These are phyloP conservation scores for Phytopythium oedochilum DNA, from an alignment of 352 stramenopile species.

Conservation along the genomic window DNA sequence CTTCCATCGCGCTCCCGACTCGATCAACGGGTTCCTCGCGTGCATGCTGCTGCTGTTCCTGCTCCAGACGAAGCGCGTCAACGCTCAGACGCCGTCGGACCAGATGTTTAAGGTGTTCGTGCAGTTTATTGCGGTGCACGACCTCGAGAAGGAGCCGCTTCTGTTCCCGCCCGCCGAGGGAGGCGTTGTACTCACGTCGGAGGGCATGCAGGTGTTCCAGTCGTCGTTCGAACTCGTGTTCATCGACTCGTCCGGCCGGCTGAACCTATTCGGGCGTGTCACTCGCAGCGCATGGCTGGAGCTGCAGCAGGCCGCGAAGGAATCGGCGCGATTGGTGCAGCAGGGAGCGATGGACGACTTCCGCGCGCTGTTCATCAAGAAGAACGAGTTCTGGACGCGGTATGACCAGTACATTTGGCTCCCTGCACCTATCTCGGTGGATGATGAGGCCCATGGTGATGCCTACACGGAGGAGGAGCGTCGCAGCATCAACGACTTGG, in stretches of 20 bases:
- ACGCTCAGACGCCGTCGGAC: slow-evolving; percentile 61
- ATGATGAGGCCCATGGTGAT: slow-evolving; percentile 48
- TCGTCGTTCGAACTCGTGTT: slow-evolving; percentile 71
- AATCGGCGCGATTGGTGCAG: slow-evolving; percentile 59
- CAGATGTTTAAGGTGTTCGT: slow-evolving; percentile 85
- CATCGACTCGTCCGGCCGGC: slow-evolving; percentile 61
- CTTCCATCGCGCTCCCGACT: slow-evolving; percentile 71
- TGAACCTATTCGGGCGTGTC: slow-evolving; percentile 76
- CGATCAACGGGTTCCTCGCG: slow-evolving; percentile 76
- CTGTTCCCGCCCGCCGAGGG: slow-evolving; percentile 53
- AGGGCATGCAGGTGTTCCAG: slow-evolving; percentile 65
- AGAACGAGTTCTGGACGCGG: slow-evolving; percentile 72
- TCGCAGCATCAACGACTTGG: slow-evolving; percentile 64
- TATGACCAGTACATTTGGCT: slow-evolving; percentile 89
- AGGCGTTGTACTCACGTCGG: slow-evolving; percentile 55
- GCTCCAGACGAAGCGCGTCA: slow-evolving; percentile 67
- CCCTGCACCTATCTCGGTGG: slow-evolving; percentile 33
- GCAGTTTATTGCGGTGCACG: slow-evolving; percentile 72
- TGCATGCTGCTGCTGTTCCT: slow-evolving; percentile 87
- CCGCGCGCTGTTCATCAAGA: slow-evolving; percentile 77
- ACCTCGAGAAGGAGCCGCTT: slow-evolving; percentile 59
- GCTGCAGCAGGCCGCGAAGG: slow-evolving; percentile 52
- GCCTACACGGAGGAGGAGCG: slow-evolving; percentile 70
- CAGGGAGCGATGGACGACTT: slow-evolving; percentile 71
- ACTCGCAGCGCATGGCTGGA: slow-evolving; percentile 63